A percentile compares a stretch with the other conserved stretches of the same genome.
These are phyloP conservation scores for Apophysomyces trapeziformis DNA, from an alignment of 371 early-diverging fungal genomes.

Conservation along the genomic window DNA sequence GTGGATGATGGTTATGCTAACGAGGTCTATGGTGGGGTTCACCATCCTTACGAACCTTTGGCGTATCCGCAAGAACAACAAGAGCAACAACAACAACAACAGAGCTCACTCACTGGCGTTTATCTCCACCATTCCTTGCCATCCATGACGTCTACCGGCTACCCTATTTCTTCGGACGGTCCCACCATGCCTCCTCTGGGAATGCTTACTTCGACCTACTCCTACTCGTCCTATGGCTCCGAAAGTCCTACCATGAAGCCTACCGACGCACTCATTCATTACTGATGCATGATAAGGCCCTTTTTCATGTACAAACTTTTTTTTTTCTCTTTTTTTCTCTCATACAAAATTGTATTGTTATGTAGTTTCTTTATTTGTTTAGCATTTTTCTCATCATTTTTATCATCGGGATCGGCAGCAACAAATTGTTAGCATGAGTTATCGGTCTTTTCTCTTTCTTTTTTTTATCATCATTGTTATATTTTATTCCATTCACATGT, in stretches of 20 bases:
- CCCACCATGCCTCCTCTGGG: conserved; percentile 6
- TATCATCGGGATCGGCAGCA: conserved; percentile 11
- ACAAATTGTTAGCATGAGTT: conserved; percentile 11
- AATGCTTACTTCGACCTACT: conserved; percentile 2
- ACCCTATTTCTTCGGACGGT: conserved; percentile 8
- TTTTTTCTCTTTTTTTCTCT: background rate
- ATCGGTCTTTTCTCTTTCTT: conserved; percentile 9
- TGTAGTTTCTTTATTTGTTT: conserved; percentile 17
- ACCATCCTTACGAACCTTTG: conserved; percentile 9
- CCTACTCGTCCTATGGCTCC: conserved; percentile 8
- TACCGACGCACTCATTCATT: conserved; percentile 28
- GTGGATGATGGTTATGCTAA: conserved; percentile 2
- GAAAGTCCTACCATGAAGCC: conserved; percentile 24
- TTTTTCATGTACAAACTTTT: conserved; percentile 14
- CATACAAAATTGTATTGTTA: conserved; percentile 16
- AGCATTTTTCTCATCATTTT: conserved; percentile 12
- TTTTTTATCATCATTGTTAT: conserved; percentile 6
- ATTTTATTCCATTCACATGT: conserved; percentile 14
- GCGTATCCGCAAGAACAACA: background rate
- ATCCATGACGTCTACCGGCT: conserved; percentile 14
- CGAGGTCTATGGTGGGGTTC: background rate
- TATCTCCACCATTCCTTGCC: conserved; percentile 8
- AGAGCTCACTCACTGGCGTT: background rate
- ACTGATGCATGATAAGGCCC: conserved; percentile 11
- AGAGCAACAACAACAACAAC: background rate